These are phyloP conservation scores for Mortierella sp. DNA, from an alignment of 371 early-diverging fungal genomes.

Conservation along the genomic window DNA sequence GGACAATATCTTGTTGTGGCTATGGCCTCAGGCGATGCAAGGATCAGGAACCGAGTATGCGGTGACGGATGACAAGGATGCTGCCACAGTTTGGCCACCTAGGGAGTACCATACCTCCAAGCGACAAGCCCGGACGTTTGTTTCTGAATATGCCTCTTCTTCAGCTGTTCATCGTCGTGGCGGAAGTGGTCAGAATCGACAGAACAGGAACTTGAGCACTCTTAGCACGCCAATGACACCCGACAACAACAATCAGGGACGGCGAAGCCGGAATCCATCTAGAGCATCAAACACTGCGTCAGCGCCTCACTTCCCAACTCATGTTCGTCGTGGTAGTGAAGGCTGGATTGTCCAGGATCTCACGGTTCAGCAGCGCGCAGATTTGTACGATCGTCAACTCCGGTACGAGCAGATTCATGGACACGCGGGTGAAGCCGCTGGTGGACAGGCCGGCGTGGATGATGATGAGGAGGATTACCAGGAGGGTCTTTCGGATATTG, in stretches of 20 bases:
- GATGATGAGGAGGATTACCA: conserved; percentile 39
- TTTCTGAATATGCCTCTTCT: conserved; percentile 47
- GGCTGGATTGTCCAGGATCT: conserved; percentile 57
- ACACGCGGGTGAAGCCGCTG: not conserved
- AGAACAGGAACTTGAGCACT: conserved; percentile 20
- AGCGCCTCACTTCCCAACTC: conserved; percentile 31
- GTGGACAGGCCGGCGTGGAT: not conserved
- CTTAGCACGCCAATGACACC: conserved; percentile 15
- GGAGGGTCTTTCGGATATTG: conserved; percentile 46
- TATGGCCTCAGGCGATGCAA: conserved; percentile 70
- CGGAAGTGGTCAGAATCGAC: not conserved
- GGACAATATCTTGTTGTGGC: conserved; percentile 75
- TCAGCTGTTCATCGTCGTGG: conserved; percentile 22
- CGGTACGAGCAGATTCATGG: conserved; percentile 25
- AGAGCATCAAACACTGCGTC: not conserved
- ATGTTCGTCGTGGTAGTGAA: conserved; percentile 60
- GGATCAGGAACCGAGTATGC: conserved; percentile 85
- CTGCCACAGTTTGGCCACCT: conserved; percentile 67
- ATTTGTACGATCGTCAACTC: conserved; percentile 39
- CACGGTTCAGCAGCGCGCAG: conserved; percentile 49
- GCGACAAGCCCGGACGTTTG: conserved; percentile 47
- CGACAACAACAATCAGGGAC: not conserved
- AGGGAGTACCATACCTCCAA: conserved; percentile 66
- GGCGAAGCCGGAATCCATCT: not conserved
- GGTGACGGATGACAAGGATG: conserved; percentile 64